phyloP scores from a whole-genome alignment of 305 asterid species.

The Fraxinus greggii region DNA sequence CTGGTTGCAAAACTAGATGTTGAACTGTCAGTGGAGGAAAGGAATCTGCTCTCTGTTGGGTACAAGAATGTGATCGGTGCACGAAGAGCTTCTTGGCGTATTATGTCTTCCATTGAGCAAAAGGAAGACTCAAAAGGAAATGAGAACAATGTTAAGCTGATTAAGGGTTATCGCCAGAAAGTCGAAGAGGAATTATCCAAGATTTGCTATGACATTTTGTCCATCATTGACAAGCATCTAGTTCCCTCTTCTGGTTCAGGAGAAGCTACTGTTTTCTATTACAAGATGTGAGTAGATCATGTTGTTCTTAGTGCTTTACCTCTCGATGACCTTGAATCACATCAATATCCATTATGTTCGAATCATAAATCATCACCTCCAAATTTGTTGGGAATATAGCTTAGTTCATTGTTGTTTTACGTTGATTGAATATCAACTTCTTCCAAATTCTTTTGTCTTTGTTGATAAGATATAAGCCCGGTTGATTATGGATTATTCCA shows the following conservation, averaged over 20 bases:
- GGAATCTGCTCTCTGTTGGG: constrained; percentile 88
- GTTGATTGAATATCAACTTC: neutral
- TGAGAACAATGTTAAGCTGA: constrained; percentile 61
- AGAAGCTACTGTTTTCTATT: constrained; percentile 85
- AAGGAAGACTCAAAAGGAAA: constrained; percentile 83
- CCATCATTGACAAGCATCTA: constrained; percentile 71
- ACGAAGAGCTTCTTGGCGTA: constrained; percentile 92
- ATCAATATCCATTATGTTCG: neutral
- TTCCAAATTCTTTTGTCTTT: neutral
- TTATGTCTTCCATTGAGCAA: constrained; percentile 88
- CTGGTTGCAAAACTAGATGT: constrained; percentile 75
- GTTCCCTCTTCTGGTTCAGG: constrained; percentile 71
- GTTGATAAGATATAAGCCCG: neutral
- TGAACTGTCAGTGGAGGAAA: constrained; percentile 76
- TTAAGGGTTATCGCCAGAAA: constrained; percentile 63
- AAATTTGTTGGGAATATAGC: neutral
- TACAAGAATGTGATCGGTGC: constrained; percentile 95
- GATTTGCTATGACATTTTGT: constrained; percentile 75
- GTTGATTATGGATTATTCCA: constrained; percentile 20
- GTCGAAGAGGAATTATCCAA: constrained; percentile 79
- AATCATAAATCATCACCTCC: neutral
- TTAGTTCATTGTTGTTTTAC: neutral
- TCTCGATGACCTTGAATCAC: neutral
- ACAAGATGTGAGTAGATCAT: constrained; percentile 63
- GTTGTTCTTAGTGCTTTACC: neutral